Evolutionary conservation across 208 protist species (phyloP).

Genomic region (Acanthamoeba royreba): DNA sequence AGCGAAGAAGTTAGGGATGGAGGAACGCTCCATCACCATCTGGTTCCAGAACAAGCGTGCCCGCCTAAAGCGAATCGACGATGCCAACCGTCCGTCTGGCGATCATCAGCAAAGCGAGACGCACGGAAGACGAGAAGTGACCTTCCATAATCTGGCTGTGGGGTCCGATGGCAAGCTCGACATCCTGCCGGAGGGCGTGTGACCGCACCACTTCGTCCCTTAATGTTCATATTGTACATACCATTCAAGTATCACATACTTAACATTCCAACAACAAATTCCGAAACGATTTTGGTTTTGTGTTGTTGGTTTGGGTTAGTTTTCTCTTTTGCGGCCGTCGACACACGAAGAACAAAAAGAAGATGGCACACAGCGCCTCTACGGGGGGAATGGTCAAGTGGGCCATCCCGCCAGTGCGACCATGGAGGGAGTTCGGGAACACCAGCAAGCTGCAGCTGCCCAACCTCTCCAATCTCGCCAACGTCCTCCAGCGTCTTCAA

Average conservation of each 20-base stretch:
- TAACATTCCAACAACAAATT: not conserved
- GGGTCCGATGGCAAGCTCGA: constrained; percentile 6
- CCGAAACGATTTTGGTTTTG: no score
- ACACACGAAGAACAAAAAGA: no score
- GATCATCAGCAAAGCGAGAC: not conserved
- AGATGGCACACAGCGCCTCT: no score
- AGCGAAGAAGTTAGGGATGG: not conserved
- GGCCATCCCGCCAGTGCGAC: not conserved
- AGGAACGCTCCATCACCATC: not conserved
- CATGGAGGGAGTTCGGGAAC: not conserved
- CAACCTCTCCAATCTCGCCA: not conserved
- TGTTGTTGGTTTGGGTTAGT: no score
- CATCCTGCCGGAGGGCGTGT: not conserved
- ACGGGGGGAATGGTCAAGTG: not conserved
- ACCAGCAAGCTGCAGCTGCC: not conserved
- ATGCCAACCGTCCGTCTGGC: not conserved
- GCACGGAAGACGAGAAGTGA: not conserved
- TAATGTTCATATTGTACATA: not conserved
- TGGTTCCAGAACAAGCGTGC: not conserved
- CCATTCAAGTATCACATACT: not conserved
- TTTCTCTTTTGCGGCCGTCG: no score
- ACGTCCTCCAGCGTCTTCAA: not conserved
- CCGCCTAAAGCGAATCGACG: not conserved
- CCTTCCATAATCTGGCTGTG: not conserved
- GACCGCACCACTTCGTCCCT: no score